A percentile compares a stretch with the other conserved stretches of the same genome.
These are phyloP conservation scores for Umbellularia californica DNA, from an alignment of 164 flowering plant species.

Conservation along the genomic window DNA sequence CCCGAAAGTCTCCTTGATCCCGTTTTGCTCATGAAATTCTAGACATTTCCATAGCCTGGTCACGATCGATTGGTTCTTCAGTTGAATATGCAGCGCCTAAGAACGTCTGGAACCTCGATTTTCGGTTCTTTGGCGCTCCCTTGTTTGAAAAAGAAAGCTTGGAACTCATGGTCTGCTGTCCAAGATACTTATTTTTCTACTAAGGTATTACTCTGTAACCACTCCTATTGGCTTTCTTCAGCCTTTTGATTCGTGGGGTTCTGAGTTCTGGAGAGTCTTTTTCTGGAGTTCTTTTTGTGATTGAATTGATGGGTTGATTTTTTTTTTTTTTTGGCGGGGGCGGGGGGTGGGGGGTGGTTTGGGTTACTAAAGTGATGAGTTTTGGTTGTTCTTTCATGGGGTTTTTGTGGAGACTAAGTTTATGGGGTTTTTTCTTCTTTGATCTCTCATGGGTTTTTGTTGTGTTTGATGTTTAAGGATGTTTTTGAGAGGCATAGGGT, in stretches of 20 bases:
- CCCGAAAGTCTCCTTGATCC: too few relatives aligned
- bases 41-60: not conserved
- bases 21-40: too few relatives aligned
- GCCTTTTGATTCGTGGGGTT: not conserved
- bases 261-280: not conserved
- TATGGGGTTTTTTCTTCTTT: not conserved
- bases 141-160: conserved; percentile 52
- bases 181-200: conserved; percentile 74
- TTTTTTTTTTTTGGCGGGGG: too few relatives aligned
- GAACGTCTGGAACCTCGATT: conserved; percentile 31
- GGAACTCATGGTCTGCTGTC: conserved; percentile 61
- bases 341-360: not conserved
- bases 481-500: conserved; percentile 84
- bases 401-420: not conserved
- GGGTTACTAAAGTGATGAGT: not conserved
- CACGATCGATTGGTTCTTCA: conserved; percentile 4
- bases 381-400: not conserved
- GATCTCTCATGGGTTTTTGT: not conserved
- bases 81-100: conserved; percentile 43
- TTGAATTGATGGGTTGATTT: not conserved
- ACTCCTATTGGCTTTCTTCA: not conserved
- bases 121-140: conserved; percentile 29
- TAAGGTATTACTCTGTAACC: conserved; percentile 45
- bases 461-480: conserved; percentile 38
- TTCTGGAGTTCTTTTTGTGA: not conserved